These are phyloP conservation scores for Saccharomycopsis sp. DNA, from an alignment of 805 yeast species.

Conservation along the genomic window DNA sequence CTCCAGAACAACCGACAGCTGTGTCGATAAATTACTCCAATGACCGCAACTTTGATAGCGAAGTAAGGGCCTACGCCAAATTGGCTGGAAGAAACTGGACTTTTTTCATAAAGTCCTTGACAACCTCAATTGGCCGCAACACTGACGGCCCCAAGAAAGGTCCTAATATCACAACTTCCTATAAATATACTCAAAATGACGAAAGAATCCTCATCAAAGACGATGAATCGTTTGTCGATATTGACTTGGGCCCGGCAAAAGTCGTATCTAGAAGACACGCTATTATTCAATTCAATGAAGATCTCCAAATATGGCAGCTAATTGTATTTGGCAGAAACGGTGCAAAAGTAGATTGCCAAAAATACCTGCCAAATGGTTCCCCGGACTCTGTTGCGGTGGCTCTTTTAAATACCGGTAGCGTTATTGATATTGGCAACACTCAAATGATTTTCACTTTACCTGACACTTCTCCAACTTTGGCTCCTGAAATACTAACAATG, in stretches of 20 bases:
- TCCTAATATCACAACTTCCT: neutral
- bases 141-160: slow-evolving; percentile 33
- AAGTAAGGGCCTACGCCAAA: slow-evolving; percentile 97
- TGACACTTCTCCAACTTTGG: slow-evolving; percentile 67
- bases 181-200: slow-evolving; percentile 22
- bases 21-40: slow-evolving; percentile 71
- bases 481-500: slow-evolving; percentile 30
- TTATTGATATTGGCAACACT: slow-evolving; percentile 91
- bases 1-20: slow-evolving; percentile 67
- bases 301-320: slow-evolving; percentile 77
- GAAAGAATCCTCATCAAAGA: slow-evolving; percentile 20
- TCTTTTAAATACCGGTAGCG: slow-evolving; percentile 74
- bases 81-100: slow-evolving; percentile 94
- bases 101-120: slow-evolving; percentile 73
- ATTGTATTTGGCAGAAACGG: slow-evolving; percentile 85
- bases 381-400: slow-evolving; percentile 44
- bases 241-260: slow-evolving; percentile 93
- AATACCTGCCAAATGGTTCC: slow-evolving; percentile 26
- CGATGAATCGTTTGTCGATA: slow-evolving; percentile 38
- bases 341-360: slow-evolving; percentile 69
- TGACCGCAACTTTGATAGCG: slow-evolving; percentile 51
- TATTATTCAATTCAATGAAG: slow-evolving; percentile 64
- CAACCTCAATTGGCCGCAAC: slow-evolving; percentile 78
- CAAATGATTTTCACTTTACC: slow-evolving; percentile 99
- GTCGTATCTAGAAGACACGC: slow-evolving; percentile 95